Evolutionary conservation across 305 asterid genomes (phyloP).

Genomic region (Euphrasia arctica): DNA sequence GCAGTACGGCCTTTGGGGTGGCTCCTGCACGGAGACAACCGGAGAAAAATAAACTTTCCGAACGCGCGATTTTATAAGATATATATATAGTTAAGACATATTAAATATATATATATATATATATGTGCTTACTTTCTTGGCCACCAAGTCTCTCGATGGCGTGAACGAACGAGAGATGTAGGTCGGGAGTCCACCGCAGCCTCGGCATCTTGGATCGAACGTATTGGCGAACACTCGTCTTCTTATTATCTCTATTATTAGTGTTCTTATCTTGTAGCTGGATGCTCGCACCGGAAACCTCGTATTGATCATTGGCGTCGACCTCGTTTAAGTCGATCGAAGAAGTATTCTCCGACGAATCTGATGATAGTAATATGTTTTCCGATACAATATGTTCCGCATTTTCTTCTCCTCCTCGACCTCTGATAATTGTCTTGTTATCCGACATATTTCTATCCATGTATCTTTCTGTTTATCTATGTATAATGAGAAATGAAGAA

Average conservation of each 20-base stretch:
- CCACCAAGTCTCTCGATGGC: slow-evolving; percentile 91
- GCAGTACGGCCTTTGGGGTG: slow-evolving; percentile 92
- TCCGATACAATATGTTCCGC: slow-evolving; percentile 26
- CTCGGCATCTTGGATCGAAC: slow-evolving; percentile 81
- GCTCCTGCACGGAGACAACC: slow-evolving; percentile 53
- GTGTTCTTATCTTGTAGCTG: slow-evolving; percentile 18
- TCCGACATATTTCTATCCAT: not conserved
- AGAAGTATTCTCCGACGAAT: slow-evolving; percentile 45
- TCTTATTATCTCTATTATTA: slow-evolving; percentile 33
- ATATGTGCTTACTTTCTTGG: slow-evolving; percentile 68
- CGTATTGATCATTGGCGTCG: slow-evolving; percentile 30
- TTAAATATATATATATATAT: not conserved
- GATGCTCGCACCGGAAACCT: slow-evolving; percentile 29
- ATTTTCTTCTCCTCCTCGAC: slow-evolving; percentile 12
- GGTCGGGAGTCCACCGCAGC: slow-evolving; percentile 92
- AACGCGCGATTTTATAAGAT: too few species aligned
- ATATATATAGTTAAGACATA: too few species aligned
- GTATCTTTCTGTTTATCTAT: not conserved
- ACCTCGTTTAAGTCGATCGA: slow-evolving; percentile 65
- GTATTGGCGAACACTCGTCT: slow-evolving; percentile 55
- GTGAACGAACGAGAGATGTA: slow-evolving; percentile 79
- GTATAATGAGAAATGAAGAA: not conserved
- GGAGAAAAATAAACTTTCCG: too few species aligned
- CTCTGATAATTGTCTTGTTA: not conserved
- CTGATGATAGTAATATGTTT: not conserved